These are phyloP conservation scores for Carpinus fangiana DNA, from an alignment of 306 rosid species.

Conservation along the genomic window DNA sequence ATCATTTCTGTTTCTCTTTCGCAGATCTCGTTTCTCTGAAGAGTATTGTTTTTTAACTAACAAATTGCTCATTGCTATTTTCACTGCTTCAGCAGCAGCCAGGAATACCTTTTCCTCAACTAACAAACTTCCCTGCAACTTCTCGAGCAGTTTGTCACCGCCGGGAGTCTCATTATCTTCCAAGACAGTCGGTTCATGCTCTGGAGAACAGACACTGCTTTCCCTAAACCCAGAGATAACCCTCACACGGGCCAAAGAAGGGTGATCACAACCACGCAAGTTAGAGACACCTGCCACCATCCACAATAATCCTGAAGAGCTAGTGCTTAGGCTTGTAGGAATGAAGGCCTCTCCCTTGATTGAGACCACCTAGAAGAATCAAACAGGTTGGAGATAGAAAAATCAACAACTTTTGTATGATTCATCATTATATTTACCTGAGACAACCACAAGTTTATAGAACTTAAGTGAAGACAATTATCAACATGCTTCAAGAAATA, in stretches of 20 bases:
- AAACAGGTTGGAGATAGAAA: background rate
- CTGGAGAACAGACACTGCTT: conserved; percentile 18
- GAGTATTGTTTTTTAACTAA: conserved; percentile 84
- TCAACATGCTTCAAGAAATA: background rate
- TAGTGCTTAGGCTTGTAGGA: conserved; percentile 68
- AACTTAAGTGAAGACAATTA: background rate
- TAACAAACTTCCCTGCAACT: conserved; percentile 75
- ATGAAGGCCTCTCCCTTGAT: conserved; percentile 65
- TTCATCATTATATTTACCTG: background rate
- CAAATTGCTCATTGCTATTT: conserved; percentile 81
- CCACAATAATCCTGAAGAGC: conserved; percentile 62
- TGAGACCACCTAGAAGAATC: conserved; percentile 60
- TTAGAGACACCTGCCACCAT: conserved; percentile 80
- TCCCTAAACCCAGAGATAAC: conserved; percentile 51
- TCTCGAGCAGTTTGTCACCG: conserved; percentile 60
- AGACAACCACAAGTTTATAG: background rate
- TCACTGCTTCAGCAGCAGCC: conserved; percentile 85
- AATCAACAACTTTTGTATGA: background rate
- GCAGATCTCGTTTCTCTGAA: conserved; percentile 64
- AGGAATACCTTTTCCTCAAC: conserved; percentile 55
- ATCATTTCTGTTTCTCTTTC: conserved; percentile 89
- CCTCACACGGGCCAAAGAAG: conserved; percentile 61
- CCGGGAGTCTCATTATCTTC: conserved; percentile 71
- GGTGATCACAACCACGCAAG: conserved; percentile 46
- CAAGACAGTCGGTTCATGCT: conserved; percentile 38